These are phyloP conservation scores for Tuber brumale DNA, from an alignment of 495 filamentous ascomycete species.

Conservation along the genomic window DNA sequence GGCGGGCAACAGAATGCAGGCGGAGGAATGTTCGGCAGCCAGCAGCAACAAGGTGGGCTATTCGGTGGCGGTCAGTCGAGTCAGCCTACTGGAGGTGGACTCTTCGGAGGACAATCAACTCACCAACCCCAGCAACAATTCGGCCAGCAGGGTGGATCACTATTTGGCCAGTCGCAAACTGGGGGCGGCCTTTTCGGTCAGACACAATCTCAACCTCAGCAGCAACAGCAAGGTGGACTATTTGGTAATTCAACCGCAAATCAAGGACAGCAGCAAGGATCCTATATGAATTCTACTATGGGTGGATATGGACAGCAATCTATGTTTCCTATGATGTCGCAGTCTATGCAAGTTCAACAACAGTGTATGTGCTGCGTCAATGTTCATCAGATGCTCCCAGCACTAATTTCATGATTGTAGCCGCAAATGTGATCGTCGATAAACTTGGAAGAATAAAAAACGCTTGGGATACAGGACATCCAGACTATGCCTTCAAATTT, in stretches of 20 bases:
- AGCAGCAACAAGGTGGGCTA: conserved; percentile 43
- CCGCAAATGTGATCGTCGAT: conserved; percentile 74
- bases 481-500: conserved; percentile 70
- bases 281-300: conserved; percentile 2
- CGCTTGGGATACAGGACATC: conserved; percentile 74
- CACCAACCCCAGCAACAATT: conserved; percentile 43
- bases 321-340: conserved; percentile 1
- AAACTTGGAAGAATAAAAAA: conserved; percentile 70
- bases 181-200: conserved; percentile 20
- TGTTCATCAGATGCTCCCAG: background rate
- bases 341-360: background rate
- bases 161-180: conserved; percentile 37
- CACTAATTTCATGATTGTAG: conserved; percentile 38
- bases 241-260: conserved; percentile 21
- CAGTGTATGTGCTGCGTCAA: conserved; percentile 21
- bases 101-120: conserved; percentile 38
- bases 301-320: background rate
- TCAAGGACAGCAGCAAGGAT: conserved; percentile 20
- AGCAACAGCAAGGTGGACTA: conserved; percentile 21
- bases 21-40: conserved; percentile 42
- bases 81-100: conserved; percentile 35
- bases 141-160: conserved; percentile 43
- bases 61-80: conserved; percentile 45
- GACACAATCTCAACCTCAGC: conserved; percentile 21
- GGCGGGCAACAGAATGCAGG: conserved; percentile 39